Base-by-base conservation (phyloP, 192 early-diverging fungal species). In the Endogone sp. region DNA sequence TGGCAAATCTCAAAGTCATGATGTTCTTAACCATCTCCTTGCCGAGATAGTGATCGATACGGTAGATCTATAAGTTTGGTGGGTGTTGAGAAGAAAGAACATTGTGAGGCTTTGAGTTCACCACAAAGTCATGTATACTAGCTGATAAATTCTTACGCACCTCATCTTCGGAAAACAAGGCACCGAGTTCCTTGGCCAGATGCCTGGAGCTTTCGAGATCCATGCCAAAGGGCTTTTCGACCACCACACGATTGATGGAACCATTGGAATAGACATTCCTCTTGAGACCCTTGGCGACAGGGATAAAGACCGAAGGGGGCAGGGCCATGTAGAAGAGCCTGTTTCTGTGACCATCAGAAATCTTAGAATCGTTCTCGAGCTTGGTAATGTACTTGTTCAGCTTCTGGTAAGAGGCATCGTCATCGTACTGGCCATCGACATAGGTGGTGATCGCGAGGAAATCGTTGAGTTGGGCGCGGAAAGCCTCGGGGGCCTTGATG, bases 1-100 rank as follows among this genome's bases (percentile, higher is more conserved):
- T 98, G 62, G 93, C 94, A 74, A 98, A 97, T 32, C 96, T 87
- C 66, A 98, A 68, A 9, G 92, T 89, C 86, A 96, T 92, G 63
- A 98, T 79, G 76, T 96, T 97, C 82, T 98, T 98, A 69, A 98
- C 95, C 97, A 98, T 98, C 75, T 98, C 97, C 78, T 98, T 98
- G 68, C 97, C 97, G 31, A 98, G 88, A 71, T 99, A 99, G 78
- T 99, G 97, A 76, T 99, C 97, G 71, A 99, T 99, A 64, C 97
- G 91, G 85, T 95, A 98, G 62, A 96, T 93, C 91, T 93, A 65
- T 8, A n/a, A n/a, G n/a, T n/a, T n/a, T n/a, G n/a, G n/a, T n/a
- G n/a, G n/a, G n/a, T n/a, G n/a, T n/a, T n/a, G n/a, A n/a, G n/a
- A n/a, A n/a, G n/a, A n/a, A n/a, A n/a, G n/a, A n/a, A n/a, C n/a